Evolutionary conservation across 257 asterid species (phyloP).

Genomic region (Euphrasia confusa): DNA sequence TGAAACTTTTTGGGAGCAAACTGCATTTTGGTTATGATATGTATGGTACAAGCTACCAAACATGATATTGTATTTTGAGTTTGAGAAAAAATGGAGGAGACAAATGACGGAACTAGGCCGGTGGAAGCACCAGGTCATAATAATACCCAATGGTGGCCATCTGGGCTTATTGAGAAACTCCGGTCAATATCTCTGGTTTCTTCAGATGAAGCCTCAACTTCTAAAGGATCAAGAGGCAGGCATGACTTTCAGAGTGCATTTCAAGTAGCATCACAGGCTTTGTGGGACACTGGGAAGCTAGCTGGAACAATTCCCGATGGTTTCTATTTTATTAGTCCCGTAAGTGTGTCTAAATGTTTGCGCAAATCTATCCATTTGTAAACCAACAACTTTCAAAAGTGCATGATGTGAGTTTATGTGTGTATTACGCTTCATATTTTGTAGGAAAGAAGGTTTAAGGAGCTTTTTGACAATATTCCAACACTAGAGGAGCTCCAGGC

Average conservation of each 20-base stretch:
- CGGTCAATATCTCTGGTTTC: slow-evolving; percentile 49
- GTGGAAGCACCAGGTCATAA: slow-evolving; percentile 42
- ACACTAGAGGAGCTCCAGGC: slow-evolving; percentile 71
- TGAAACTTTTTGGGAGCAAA: slow-evolving; percentile 29
- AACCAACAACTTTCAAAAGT: slow-evolving; percentile 8
- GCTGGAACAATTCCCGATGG: slow-evolving; percentile 84
- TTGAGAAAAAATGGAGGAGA: slow-evolving; percentile 65
- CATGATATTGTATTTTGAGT: slow-evolving; percentile 45
- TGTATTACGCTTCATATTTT: slow-evolving; percentile 32
- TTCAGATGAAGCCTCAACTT: slow-evolving; percentile 43
- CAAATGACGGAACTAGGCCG: slow-evolving; percentile 38
- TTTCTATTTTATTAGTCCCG: slow-evolving; percentile 79
- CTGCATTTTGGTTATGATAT: slow-evolving; percentile 35
- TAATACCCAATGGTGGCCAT: slow-evolving; percentile 62
- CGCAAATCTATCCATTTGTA: not conserved
- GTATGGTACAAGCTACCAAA: slow-evolving; percentile 37
- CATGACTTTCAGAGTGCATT: slow-evolving; percentile 44
- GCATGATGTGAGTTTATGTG: slow-evolving; percentile 16
- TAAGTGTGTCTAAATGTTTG: slow-evolving; percentile 31
- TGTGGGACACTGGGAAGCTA: slow-evolving; percentile 87
- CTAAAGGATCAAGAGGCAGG: slow-evolving; percentile 39
- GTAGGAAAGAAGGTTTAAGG: slow-evolving; percentile 95
- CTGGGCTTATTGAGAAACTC: slow-evolving; percentile 54
- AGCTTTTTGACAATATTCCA: slow-evolving; percentile 74
- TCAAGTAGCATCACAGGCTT: slow-evolving; percentile 62